These are phyloP conservation scores for Metschnikowia henanensis DNA, from an alignment of 805 yeast genomes.

Conservation along the genomic window DNA sequence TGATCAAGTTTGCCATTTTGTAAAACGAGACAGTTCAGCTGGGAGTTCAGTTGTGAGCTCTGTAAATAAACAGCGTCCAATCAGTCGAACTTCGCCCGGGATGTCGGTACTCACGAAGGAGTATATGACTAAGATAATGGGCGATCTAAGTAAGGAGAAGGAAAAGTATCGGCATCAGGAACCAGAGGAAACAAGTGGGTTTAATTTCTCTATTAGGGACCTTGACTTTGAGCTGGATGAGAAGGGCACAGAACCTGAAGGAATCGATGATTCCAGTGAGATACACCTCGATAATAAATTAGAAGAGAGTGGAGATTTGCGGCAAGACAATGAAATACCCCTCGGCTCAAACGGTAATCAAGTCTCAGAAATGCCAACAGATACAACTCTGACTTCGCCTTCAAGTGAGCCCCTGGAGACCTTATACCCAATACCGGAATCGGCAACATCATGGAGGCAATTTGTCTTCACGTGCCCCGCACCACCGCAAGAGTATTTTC, in stretches of 20 bases:
- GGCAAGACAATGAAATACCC: no score
- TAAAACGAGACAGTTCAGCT: background rate
- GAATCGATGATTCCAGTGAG: background rate
- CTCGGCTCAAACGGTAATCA: no score
- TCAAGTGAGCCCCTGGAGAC: background rate
- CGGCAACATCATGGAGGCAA: constrained; percentile 33
- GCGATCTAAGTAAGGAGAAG: background rate
- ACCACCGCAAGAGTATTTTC: constrained; percentile 26
- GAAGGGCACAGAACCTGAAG: background rate
- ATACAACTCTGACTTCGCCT: background rate
- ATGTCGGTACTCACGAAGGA: background rate
- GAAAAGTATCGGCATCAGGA: background rate
- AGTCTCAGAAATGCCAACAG: background rate
- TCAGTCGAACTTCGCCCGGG: background rate
- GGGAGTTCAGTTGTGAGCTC: background rate
- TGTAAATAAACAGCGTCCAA: no score
- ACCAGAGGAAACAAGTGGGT: background rate
- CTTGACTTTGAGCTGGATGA: background rate
- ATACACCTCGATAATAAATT: no score
- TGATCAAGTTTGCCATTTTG: constrained; percentile 19
- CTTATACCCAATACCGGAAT: constrained; percentile 19
- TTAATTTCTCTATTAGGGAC: background rate
- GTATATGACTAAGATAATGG: background rate
- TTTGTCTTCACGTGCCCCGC: constrained; percentile 29
- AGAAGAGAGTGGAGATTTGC: no score